phyloP scores from a whole-genome alignment of 148 eudicot genomes.

The Vaccinium vitisidaea region DNA sequence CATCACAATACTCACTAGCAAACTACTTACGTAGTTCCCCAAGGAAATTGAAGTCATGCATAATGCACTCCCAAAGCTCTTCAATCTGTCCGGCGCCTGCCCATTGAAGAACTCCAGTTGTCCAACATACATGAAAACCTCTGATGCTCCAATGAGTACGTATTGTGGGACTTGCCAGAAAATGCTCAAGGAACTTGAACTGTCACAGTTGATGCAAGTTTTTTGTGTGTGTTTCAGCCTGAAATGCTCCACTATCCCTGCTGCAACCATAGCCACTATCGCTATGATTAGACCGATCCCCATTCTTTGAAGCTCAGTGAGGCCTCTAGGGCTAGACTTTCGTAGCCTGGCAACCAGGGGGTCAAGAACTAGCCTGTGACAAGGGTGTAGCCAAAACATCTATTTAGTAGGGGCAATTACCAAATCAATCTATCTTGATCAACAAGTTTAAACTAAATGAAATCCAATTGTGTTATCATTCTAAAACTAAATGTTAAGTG shows the following conservation, averaged over 20 bases:
- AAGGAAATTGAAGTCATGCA: conserved; percentile 67
- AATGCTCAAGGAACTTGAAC: conserved; percentile 50
- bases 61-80: conserved; percentile 73
- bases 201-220: conserved; percentile 28
- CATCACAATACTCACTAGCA: conserved; percentile 55
- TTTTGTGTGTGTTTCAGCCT: conserved; percentile 36
- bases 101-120: conserved; percentile 69
- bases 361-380: conserved; percentile 40
- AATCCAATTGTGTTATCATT: background rate
- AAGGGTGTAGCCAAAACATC: background rate
- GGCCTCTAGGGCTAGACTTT: conserved; percentile 34
- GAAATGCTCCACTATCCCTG: conserved; percentile 53
- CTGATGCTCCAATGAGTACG: conserved; percentile 63
- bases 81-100: conserved; percentile 60
- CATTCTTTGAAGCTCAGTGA: conserved; percentile 66
- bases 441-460: background rate
- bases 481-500: background rate
- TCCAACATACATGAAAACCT: conserved; percentile 76
- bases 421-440: background rate
- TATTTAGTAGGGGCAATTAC: background rate
- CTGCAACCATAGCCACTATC: conserved; percentile 52
- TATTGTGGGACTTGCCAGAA: conserved; percentile 77
- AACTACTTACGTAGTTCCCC: conserved; percentile 64
- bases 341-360: conserved; percentile 38
- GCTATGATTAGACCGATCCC: conserved; percentile 62